Conservation (phyloP, 371 early-diverging fungal genomes). For the Saksenaea vasiformis region DNA sequence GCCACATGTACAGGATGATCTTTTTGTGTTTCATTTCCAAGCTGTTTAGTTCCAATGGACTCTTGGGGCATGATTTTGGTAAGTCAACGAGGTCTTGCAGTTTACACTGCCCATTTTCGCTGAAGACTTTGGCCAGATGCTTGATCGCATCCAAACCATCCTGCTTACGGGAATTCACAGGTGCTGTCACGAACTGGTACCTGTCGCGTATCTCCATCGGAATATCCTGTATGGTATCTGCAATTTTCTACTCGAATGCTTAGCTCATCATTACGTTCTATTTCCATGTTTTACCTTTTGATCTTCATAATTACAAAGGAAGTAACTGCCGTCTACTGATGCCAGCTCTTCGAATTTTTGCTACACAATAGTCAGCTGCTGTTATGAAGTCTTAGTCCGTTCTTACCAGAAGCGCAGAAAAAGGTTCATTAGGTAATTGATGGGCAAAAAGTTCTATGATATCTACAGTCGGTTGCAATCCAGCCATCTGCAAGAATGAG, state of each 20-base stretch:
- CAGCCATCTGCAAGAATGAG: constrained; percentile 65
- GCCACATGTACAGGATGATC: constrained; percentile 88
- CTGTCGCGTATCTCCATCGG: constrained; percentile 63
- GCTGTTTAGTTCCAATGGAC: constrained; percentile 34
- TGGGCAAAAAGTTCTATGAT: constrained; percentile 79
- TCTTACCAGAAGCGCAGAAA: constrained; percentile 65
- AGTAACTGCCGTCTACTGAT: constrained; percentile 67
- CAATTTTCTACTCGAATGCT: constrained; percentile 43
- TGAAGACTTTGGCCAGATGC: constrained; percentile 44
- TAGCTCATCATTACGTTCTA: not conserved
- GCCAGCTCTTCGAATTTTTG: constrained; percentile 73
- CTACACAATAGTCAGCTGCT: constrained; percentile 22
- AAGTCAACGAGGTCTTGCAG: constrained; percentile 56
- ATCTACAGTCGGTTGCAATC: constrained; percentile 78
- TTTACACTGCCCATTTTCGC: constrained; percentile 30
- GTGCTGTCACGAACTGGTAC: constrained; percentile 69
- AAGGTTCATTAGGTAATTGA: constrained; percentile 68
- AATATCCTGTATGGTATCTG: constrained; percentile 65
- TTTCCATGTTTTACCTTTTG: constrained; percentile 52
- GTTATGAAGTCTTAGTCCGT: constrained; percentile 12
- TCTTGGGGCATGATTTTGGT: constrained; percentile 31
- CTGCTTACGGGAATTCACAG: constrained; percentile 53
- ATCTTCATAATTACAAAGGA: constrained; percentile 73
- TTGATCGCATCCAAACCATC: constrained; percentile 24
- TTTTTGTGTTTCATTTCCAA: constrained; percentile 76